Base-by-base conservation (phyloP, 2,329 filamentous ascomycete species). In the Penicillium palitans region DNA sequence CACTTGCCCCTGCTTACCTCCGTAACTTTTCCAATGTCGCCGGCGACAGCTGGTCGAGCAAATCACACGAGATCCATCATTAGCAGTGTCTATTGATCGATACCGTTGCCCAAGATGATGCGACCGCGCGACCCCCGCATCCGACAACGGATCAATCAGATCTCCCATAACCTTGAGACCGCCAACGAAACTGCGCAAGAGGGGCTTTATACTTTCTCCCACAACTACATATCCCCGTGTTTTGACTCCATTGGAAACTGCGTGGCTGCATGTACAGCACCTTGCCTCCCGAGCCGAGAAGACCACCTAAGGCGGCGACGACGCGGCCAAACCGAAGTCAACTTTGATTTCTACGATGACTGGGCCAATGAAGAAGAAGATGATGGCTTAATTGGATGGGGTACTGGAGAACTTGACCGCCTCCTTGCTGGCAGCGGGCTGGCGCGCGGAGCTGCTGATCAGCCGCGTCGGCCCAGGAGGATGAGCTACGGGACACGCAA, bases 291-390 rank as follows among this genome's bases (percentile, higher is more conserved):
- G 54, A 86, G 86, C 69, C 85, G 85, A 55, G 89, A 93, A 66
- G 90, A 93, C 71, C 87, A 90, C 58, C 79, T 86, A 49, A 86
- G 90, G 31, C 86, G 90, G 57, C 81, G 88, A 61, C 87, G 91
- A 68, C 84, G 89, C 37, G 77, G 76, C 19, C 76, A 81, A 52
- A 90, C 92, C 29, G 93, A 97, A 76, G 85, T 90, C 68, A 93
- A 86, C 69, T 98, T 98, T 72, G 93, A 97, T 74, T 98, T 98
- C 74, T 98, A 98, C 78, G 93, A 97, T 75, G 93, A 97, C 75
- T 98, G 93, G 93, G 91, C 96, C 61, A 81, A 84, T 46, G 83
- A 86, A 55, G 83, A 86, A 57, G 69, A 66, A 31, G 83, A 84
- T 51, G 80, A 79, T 35, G 83, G 86, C 40, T 74, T 93, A 48